Base-by-base conservation (phyloP, 495 filamentous ascomycete genomes). In the Penicillium salamii region DNA sequence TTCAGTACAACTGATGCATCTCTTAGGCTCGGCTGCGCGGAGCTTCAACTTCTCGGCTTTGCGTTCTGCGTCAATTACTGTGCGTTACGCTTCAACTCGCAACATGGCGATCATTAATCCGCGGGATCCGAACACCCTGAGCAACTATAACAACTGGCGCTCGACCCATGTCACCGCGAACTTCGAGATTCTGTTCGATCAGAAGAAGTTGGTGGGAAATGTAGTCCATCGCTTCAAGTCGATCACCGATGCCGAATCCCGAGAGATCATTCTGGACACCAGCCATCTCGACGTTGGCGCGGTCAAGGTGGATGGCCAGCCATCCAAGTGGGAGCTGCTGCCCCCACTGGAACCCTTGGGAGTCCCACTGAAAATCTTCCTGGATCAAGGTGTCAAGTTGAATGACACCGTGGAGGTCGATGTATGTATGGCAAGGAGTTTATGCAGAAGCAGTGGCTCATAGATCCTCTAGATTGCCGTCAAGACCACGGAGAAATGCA, bases 111-210 rank as follows among this genome's bases (percentile, higher is more conserved):
- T 81, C 70, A 70, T 45, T 14, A 46, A 46, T 26, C 58, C 78
- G 48, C 80, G 87, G 58, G 92, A 98, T 67, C 91, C 91, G 12
- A 96, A 91, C 63, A 96, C 92, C 20, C 74, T 93, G 14, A 87
- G 88, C 61, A 98, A 98, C 70, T 95, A 96, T 70, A 81, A 87
- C 65, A 80, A 84, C 38, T 96, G 89, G 78, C 66, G 77, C 17
- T 96, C 89, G 18, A 87, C 78, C 52, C 88, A 96, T 67, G 89
- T 88, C 9, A 83, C 78, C 9, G 86, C 87, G 32, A 83, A 87
- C 63, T 78, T 96, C 50, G 81, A 78, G 38, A 85, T 98, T 52
- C 81, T 92, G 49, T 98, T 97, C 62, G 78, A 84, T 41, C 78
- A 80, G 59, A 84, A 86, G 65, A 74, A 78, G 47, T 77, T 98